A percentile compares a stretch with the other conserved stretches of the same genome.
Conservation (phyloP, 2,329 filamentous ascomycete genomes). For the Microcyclosporella mali region DNA sequence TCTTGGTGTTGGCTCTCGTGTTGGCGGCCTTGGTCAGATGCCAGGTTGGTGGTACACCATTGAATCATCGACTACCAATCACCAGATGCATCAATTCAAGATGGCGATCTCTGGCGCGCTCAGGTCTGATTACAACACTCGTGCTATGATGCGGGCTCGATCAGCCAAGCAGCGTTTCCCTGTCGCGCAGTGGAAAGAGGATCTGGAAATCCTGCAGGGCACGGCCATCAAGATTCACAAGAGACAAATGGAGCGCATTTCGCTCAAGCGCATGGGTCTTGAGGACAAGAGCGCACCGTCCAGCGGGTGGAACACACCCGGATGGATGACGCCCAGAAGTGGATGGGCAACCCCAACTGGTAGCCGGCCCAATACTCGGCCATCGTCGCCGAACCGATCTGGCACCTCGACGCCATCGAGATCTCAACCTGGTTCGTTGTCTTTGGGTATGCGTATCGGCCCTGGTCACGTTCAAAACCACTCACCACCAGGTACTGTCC, state of each 20-base stretch:
- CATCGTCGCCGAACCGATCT: slow-evolving; percentile 28
- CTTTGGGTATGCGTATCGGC: slow-evolving; percentile 27
- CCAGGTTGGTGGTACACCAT: slow-evolving; percentile 67
- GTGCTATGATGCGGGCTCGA: slow-evolving; percentile 58
- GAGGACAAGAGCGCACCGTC: slow-evolving; percentile 25
- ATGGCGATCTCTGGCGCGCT: slow-evolving; percentile 57
- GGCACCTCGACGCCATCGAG: slow-evolving; percentile 21
- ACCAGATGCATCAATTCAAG: slow-evolving; percentile 60
- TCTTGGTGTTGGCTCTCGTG: slow-evolving; percentile 59
- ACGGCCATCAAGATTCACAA: slow-evolving; percentile 54
- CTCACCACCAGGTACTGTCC: slow-evolving; percentile 15
- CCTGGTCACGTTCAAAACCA: slow-evolving; percentile 28
- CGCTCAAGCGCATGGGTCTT: slow-evolving; percentile 27
- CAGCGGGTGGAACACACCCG: slow-evolving; percentile 32
- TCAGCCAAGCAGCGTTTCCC: slow-evolving; percentile 62
- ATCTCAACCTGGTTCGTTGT: slow-evolving; percentile 19
- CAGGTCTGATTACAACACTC: slow-evolving; percentile 49
- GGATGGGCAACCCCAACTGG: slow-evolving; percentile 35
- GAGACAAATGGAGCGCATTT: slow-evolving; percentile 39
- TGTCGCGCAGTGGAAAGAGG: slow-evolving; percentile 60
- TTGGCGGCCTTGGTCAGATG: slow-evolving; percentile 64
- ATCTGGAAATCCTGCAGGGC: slow-evolving; percentile 56
- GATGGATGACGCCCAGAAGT: slow-evolving; percentile 37
- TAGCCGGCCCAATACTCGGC: slow-evolving; percentile 26
- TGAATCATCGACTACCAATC: slow-evolving; percentile 57